phyloP scores from a whole-genome alignment of 1,139 yeast genomes.

The Candida dubliniensis region DNA sequence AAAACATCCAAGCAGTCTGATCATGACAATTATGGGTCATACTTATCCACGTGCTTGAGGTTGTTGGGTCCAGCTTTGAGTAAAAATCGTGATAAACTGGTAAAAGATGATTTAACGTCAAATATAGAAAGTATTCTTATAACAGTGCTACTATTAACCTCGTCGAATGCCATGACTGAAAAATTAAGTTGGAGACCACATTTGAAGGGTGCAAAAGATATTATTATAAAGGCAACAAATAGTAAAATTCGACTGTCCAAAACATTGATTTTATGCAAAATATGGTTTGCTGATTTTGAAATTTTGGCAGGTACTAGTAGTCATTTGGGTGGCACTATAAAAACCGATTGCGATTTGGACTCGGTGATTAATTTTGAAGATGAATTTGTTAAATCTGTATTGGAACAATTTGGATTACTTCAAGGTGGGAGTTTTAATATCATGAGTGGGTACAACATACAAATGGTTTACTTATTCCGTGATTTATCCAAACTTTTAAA shows the following conservation, averaged over 20 bases:
- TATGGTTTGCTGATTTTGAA: constrained; percentile 65
- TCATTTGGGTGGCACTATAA: constrained; percentile 59
- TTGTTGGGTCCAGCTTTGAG: constrained; percentile 44
- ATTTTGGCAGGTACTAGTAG: constrained; percentile 62
- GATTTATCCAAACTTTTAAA: constrained; percentile 51
- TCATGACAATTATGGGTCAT: constrained; percentile 51
- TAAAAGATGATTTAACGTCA: constrained; percentile 31
- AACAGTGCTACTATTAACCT: constrained; percentile 60
- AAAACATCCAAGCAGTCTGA: constrained; percentile 38
- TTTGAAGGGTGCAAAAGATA: constrained; percentile 64
- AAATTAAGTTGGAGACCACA: constrained; percentile 71
- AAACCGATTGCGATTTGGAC: constrained; percentile 47
- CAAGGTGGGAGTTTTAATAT: constrained; percentile 51
- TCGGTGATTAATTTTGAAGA: constrained; percentile 47
- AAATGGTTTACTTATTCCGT: constrained; percentile 44
- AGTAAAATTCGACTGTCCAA: constrained; percentile 25
- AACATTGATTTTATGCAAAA: constrained; percentile 54
- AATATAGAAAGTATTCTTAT: constrained; percentile 63
- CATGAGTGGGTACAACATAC: constrained; percentile 55
- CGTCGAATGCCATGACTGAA: constrained; percentile 61
- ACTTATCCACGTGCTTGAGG: constrained; percentile 55
- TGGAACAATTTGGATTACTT: constrained; percentile 31
- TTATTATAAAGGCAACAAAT: constrained; percentile 47
- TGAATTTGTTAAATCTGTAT: constrained; percentile 34
- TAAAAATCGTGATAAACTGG: constrained; percentile 19